Evolutionary conservation across 2,329 filamentous ascomycete species (phyloP), one percentile per base, ranked within the genome.

Genomic region (Fusarium penzigii): DNA sequence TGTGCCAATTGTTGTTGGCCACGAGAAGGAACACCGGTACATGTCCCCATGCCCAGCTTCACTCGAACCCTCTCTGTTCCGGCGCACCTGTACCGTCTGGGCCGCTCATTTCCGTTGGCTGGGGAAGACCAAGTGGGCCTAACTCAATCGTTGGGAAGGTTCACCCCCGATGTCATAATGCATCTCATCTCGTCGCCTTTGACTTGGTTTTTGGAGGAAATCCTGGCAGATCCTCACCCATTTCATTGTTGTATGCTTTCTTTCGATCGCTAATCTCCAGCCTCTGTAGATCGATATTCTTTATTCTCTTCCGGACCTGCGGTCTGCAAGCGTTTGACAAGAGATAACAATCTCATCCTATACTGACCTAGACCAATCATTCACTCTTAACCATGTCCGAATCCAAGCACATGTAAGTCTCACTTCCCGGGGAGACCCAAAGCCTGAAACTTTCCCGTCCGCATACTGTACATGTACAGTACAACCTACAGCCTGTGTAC

Each of bases 331-430:
- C 20, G 20, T 25, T 25, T 6, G 32, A 20, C 17, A 43, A 48
- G 20, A 46, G 46, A 11, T 32, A 17, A 41, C 40, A 34, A 17
- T 43, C 42, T 14, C 20, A 47, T 46, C 41, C 52, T 55, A 29
- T 44, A 52, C 51, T 42, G 40, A 20, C 42, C 29, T 20, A 32
- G 57, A 39, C 51, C 43, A 56, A 52, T 44, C 45, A 46, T 44
- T 45, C 34, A 51, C 20, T 46, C 13, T 12, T 9, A 39, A 46
- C 29, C 49, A 70, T 70, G 68, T 50, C 64, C 49, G 63, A 67
- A 57, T 59, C 65, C 62, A 63, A 59, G 62, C 69, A 71, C 53
- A 65, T 70, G 69, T 71, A 67, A 68, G 69, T 71, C 58, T 42
- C 39, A 11, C 32, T 36, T 36, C 32, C 20, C 20, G 20, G 10